Evolutionary conservation across 495 filamentous ascomycete species (phyloP), one percentile per base, ranked within the genome.

Genomic region (Aspergillus bridgeri): DNA sequence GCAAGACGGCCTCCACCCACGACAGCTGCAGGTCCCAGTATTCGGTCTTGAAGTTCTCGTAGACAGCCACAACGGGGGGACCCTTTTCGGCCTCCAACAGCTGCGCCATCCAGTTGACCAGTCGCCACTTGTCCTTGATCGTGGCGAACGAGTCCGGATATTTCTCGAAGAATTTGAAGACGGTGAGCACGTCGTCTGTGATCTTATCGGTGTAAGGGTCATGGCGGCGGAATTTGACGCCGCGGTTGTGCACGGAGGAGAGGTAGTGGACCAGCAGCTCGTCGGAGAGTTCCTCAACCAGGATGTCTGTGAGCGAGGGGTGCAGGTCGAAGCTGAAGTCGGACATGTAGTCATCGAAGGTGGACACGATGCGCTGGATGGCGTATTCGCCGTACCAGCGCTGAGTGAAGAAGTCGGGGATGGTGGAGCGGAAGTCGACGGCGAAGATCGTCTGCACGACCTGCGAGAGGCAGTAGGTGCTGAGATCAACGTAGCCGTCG

Each of bases 11-110:
- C 77, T 99, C 94, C n/a, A 98, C 92, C 94, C 94, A 99, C 24
- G 85, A 86, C 51, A 96, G 83, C 72, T 93, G 91, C 65, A 96
- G 77, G 73, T 99, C 94, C 93, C 92, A 97, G 68, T 96, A 96
- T 56, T 85, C 79, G 29, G 75, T 69, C 77, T 96, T 96, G 73
- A 98, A 91, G 17, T 77, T 75, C 62, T 89, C 90, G 50, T 96
- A 98, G 6, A 89, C 85, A 24, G 83, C 81, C 3, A 90, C 84
- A 5, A 97, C 72, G 17, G 70, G 71, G 6, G 83, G 77, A 0
- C 74, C 75, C 75, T 94, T 99, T 22, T 93, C 88, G 0, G 83
- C 78, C 27, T 85, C 82, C 13, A 99, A 77, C 58, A 99, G 71
- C 5, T 81, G 79, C 20, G 90, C 77, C 61, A 98, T 87, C 68